Evolutionary conservation across 2,329 filamentous ascomycete species (phyloP).

Genomic region (Alternaria gansuensis): DNA sequence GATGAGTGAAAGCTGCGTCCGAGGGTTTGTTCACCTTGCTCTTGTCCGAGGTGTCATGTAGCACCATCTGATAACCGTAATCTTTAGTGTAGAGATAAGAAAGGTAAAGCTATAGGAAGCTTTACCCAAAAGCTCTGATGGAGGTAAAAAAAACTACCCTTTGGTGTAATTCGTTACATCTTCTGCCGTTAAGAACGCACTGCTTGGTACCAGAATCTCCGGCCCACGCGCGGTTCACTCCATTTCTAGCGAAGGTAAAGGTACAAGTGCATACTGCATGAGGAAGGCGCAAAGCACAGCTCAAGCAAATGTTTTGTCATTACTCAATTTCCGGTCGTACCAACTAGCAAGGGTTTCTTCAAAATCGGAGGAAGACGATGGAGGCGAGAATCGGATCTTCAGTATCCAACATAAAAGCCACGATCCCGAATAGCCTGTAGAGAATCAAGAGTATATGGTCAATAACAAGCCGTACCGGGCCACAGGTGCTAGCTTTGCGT

Average conservation of each 20-base stretch:
- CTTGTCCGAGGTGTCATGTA: not conserved
- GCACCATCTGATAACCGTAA: not conserved
- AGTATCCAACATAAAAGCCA: constrained; percentile 19
- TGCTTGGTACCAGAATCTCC: not conserved
- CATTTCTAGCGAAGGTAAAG: not conserved
- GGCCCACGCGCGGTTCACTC: not conserved
- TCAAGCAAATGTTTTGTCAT: not conserved
- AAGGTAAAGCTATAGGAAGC: not conserved
- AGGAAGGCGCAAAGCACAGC: not conserved
- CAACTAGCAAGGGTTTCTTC: not conserved
- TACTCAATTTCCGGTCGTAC: not conserved
- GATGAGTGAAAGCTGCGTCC: not conserved
- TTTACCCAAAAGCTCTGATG: not conserved
- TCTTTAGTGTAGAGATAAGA: not conserved
- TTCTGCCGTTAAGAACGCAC: not conserved
- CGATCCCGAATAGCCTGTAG: constrained; percentile 9
- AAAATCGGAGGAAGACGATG: constrained; percentile 17
- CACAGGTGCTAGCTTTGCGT: constrained; percentile 27
- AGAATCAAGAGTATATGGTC: constrained; percentile 25
- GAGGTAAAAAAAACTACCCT: not conserved
- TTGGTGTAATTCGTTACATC: not conserved
- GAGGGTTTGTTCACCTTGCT: not conserved
- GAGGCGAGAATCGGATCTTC: constrained; percentile 25
- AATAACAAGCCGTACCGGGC: constrained; percentile 20
- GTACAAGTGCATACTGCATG: not conserved